These are phyloP conservation scores for Acephala macrosclerotiorum DNA, from an alignment of 2,329 filamentous ascomycete genomes.

Conservation along the genomic window DNA sequence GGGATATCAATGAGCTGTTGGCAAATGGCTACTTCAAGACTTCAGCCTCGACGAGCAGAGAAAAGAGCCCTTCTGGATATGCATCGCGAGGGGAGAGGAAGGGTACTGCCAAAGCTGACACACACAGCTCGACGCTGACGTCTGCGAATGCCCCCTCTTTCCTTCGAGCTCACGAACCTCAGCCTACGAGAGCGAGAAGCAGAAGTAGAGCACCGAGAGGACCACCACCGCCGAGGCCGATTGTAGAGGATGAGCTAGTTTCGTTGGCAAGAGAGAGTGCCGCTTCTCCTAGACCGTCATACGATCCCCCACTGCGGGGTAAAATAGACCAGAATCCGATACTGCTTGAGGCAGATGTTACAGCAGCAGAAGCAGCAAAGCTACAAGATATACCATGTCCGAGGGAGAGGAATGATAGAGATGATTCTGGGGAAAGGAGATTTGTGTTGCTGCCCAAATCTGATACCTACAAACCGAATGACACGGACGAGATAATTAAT, in stretches of 20 bases:
- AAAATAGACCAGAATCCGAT: slow-evolving; percentile 73
- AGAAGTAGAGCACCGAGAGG: slow-evolving; percentile 32
- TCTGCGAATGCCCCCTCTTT: slow-evolving; percentile 21
- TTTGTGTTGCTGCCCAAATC: slow-evolving; percentile 63
- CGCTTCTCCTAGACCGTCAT: slow-evolving; percentile 39
- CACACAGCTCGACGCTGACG: slow-evolving; percentile 19
- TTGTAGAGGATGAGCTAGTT: slow-evolving; percentile 72
- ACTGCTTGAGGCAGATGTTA: slow-evolving; percentile 63
- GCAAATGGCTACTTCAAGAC: slow-evolving; percentile 57
- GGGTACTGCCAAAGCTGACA: slow-evolving; percentile 6
- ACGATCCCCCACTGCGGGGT: slow-evolving; percentile 67
- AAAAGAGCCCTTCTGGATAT: slow-evolving; percentile 48
- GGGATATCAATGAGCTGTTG: slow-evolving; percentile 44
- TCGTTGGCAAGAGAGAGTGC: slow-evolving; percentile 67
- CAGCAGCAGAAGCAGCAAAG: slow-evolving; percentile 40
- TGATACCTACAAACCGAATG: slow-evolving; percentile 19
- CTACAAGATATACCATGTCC: slow-evolving; percentile 35
- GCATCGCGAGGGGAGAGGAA: neutral
- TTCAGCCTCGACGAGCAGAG: slow-evolving; percentile 43
- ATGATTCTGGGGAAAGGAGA: slow-evolving; percentile 58
- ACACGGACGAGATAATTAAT: slow-evolving; percentile 11
- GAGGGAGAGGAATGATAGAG: slow-evolving; percentile 34
- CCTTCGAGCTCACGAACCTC: slow-evolving; percentile 22
- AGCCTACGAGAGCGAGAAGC: slow-evolving; percentile 26
- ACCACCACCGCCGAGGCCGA: slow-evolving; percentile 64